Base-by-base conservation (phyloP, 2,329 filamentous ascomycete genomes). In the Lachnellula hyalina region DNA sequence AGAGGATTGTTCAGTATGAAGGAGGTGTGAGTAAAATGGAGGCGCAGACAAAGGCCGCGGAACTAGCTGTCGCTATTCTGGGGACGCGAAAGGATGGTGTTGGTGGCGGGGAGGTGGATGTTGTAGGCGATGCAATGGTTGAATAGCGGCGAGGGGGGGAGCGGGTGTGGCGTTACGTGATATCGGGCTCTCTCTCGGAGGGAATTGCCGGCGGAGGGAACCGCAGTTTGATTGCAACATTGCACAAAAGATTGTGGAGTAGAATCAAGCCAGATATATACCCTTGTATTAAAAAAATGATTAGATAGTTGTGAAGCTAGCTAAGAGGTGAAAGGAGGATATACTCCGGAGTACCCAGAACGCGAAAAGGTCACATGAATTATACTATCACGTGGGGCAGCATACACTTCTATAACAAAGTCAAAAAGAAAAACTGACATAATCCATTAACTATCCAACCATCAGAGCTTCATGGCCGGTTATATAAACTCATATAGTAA, bases 11-110 rank as follows among this genome's bases (percentile, higher is more conserved):
- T 0, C 68, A 73, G 21, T 74, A 81, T 1, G 61, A 62, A 0
- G 76, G 73, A 9, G 80, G 78, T 3, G 59, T 79, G 0, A 76
- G 68, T 42, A 73, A 65, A 40, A 74, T 80, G 46, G 82, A 86
- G 66, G 76, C 79, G 8, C 74, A 77, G 70, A 78, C 76, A 0
- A 78, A 69, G 66, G 84, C 81, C 14, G 84, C 84, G 0, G 74
- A 79, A 42, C 63, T 68, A 58, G 82, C 80, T 0, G 69, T 83
- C n/a, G 54, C 49, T 34, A 57, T 69, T 44, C 61, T 73, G 54
- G 50, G 49, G 49, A 52, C 57, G 52, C 17, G 40, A 40, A 42
- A 51, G 38, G 19, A 44, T 40, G 36, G 36, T 40, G 14, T n/a
- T 42, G 23, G 11, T 17, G 12, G 15, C 15, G 12, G 25, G 12